These are phyloP conservation scores for Colletotrichum lini DNA, from an alignment of 2,329 filamentous ascomycete species.

Conservation along the genomic window DNA sequence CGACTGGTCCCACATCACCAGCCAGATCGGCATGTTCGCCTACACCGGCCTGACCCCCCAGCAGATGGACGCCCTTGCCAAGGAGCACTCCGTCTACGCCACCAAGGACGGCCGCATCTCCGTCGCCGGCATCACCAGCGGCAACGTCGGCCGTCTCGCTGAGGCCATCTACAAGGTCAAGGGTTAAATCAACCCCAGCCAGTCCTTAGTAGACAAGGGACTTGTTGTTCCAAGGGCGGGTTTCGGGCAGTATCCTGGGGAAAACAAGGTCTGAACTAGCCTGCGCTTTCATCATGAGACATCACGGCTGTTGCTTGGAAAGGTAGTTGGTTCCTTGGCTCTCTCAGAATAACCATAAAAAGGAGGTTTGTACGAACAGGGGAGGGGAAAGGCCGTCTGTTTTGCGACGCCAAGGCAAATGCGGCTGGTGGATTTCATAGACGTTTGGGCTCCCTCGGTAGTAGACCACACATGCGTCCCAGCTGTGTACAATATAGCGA, in stretches of 20 bases:
- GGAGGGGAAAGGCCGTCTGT: slow-evolving; percentile 26
- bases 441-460: slow-evolving; percentile 31
- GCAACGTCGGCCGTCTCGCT: slow-evolving; percentile 84
- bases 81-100: slow-evolving; percentile 97
- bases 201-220: too few species aligned
- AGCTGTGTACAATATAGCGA: slow-evolving; percentile 41
- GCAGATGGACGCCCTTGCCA: slow-evolving; percentile 92
- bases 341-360: slow-evolving; percentile 1
- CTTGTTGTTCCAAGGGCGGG: background rate
- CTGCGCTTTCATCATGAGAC: slow-evolving; percentile 13
- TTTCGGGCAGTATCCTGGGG: background rate
- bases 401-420: slow-evolving; percentile 19
- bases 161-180: slow-evolving; percentile 90
- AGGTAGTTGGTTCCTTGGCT: slow-evolving; percentile 6
- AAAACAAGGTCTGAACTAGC: background rate
- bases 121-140: slow-evolving; percentile 85
- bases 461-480: slow-evolving; percentile 34
- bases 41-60: slow-evolving; percentile 93
- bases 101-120: slow-evolving; percentile 93
- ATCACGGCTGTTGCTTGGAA: slow-evolving; percentile 28
- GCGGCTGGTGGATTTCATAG: slow-evolving; percentile 26
- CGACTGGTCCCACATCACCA: slow-evolving; percentile 99
- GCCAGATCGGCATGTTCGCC: slow-evolving; percentile 99
- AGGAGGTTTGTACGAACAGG: slow-evolving; percentile 29
- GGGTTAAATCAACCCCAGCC: slow-evolving; percentile 61